phyloP scores from a whole-genome alignment of 2,329 filamentous ascomycete genomes.

The Fusarium pseudograminearum region DNA sequence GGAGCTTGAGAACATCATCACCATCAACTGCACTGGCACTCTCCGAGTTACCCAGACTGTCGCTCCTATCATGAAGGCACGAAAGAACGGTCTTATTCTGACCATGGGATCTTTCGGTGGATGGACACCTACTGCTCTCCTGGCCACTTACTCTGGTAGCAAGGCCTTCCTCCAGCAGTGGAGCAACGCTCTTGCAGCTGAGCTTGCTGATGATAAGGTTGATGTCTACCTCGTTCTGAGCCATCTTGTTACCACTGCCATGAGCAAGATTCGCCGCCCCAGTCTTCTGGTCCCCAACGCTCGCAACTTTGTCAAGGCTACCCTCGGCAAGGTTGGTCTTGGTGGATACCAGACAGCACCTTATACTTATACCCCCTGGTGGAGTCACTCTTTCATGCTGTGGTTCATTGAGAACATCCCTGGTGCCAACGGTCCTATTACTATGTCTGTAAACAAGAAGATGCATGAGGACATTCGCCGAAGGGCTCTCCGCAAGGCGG shows the following conservation, averaged over 20 bases:
- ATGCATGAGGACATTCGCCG: slow-evolving; percentile 89
- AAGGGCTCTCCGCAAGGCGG: slow-evolving; percentile 85
- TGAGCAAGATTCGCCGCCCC: slow-evolving; percentile 92
- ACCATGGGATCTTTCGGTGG: slow-evolving; percentile 99
- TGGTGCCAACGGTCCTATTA: slow-evolving; percentile 62
- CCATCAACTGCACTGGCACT: slow-evolving; percentile 93
- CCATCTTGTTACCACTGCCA: slow-evolving; percentile 93
- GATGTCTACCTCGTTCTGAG: slow-evolving; percentile 92
- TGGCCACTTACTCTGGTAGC: slow-evolving; percentile 96
- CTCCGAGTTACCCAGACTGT: slow-evolving; percentile 88
- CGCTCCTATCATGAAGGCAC: slow-evolving; percentile 84
- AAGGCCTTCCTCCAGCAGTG: slow-evolving; percentile 99
- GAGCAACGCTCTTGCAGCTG: slow-evolving; percentile 86
- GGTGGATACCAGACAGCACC: slow-evolving; percentile 83
- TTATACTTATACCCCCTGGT: slow-evolving; percentile 91
- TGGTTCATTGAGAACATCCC: slow-evolving; percentile 77
- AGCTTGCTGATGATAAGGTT: slow-evolving; percentile 83
- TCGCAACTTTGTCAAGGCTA: slow-evolving; percentile 82
- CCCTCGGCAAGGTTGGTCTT: slow-evolving; percentile 83
- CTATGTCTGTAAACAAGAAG: slow-evolving; percentile 64
- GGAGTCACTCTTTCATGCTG: slow-evolving; percentile 90
- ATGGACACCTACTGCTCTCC: slow-evolving; percentile 88
- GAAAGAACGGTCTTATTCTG: slow-evolving; percentile 88
- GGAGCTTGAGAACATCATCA: slow-evolving; percentile 91
- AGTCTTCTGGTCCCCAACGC: slow-evolving; percentile 84